Percentiles rank a stretch among this genome's conserved stretches.
These are phyloP conservation scores for Suillus discolor DNA, from an alignment of 768 basidiomycete genomes.

Conservation along the genomic window DNA sequence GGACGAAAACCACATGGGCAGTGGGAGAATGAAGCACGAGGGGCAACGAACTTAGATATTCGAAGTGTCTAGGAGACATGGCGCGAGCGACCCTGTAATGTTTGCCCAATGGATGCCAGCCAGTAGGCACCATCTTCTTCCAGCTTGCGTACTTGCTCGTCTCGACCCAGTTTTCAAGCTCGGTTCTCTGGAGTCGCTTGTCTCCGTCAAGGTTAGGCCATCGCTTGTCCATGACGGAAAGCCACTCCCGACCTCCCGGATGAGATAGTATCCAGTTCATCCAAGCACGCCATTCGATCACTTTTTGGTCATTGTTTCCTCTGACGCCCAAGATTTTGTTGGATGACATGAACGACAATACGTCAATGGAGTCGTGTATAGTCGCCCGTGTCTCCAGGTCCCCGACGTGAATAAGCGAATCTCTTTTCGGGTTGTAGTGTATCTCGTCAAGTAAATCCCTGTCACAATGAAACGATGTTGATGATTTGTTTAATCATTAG, in stretches of 20 bases:
- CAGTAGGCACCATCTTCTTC: slow-evolving; percentile 58
- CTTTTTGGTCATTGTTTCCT: slow-evolving; percentile 92
- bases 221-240: slow-evolving; percentile 45
- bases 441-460: slow-evolving; percentile 68
- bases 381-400: slow-evolving; percentile 81
- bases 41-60: slow-evolving; percentile 76
- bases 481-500: neutral
- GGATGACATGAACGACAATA: slow-evolving; percentile 66
- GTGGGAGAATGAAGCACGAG: slow-evolving; percentile 73
- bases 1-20: slow-evolving; percentile 76
- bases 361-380: slow-evolving; percentile 55
- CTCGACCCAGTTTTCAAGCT: slow-evolving; percentile 41
- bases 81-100: slow-evolving; percentile 77
- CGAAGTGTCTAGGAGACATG: slow-evolving; percentile 60
- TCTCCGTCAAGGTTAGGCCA: slow-evolving; percentile 44
- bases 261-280: slow-evolving; percentile 69
- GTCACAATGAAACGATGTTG: neutral
- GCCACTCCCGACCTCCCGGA: slow-evolving; percentile 52
- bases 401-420: slow-evolving; percentile 80
- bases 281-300: slow-evolving; percentile 91
- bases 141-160: slow-evolving; percentile 39
- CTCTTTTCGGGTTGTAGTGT: slow-evolving; percentile 58
- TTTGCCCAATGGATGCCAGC: slow-evolving; percentile 73
- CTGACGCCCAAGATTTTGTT: slow-evolving; percentile 78
- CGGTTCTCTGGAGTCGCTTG: slow-evolving; percentile 9